Conservation (phyloP, 768 basidiomycete species). For the Mrakia blollopis region DNA sequence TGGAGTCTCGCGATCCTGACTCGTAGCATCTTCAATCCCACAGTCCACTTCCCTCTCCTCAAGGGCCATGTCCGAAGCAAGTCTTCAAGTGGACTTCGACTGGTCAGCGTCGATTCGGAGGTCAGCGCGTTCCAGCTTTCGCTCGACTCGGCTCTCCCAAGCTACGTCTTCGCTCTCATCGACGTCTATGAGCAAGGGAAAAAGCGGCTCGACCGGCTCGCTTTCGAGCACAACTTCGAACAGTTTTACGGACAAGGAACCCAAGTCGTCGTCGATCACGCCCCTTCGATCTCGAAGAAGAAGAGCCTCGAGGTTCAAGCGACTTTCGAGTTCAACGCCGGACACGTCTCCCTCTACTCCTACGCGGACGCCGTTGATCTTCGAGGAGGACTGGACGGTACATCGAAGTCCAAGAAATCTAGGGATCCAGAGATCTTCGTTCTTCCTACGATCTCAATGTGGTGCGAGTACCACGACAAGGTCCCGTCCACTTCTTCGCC, state of each 20-base stretch:
- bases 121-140: slow-evolving; percentile 41
- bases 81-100: slow-evolving; percentile 33
- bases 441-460: slow-evolving; percentile 72
- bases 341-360: slow-evolving; percentile 62
- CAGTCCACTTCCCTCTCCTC: slow-evolving; percentile 15
- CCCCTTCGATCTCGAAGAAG: neutral
- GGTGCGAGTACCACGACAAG: slow-evolving; percentile 65
- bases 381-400: neutral
- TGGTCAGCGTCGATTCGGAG: slow-evolving; percentile 39
- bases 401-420: neutral
- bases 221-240: slow-evolving; percentile 8
- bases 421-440: slow-evolving; percentile 33
- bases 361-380: slow-evolving; percentile 4
- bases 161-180: slow-evolving; percentile 38
- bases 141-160: slow-evolving; percentile 38
- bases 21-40: slow-evolving; percentile 34
- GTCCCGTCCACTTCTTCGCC: neutral
- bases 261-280: neutral
- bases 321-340: slow-evolving; percentile 74
- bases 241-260: neutral
- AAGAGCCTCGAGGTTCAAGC: slow-evolving; percentile 55
- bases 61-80: slow-evolving; percentile 36
- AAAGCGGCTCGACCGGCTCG: slow-evolving; percentile 35
- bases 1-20: neutral
- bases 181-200: slow-evolving; percentile 41